Percentiles rank a stretch among this genome's conserved stretches.
phyloP scores from a whole-genome alignment of 192 early-diverging fungal genomes.

The Dispira simplex region DNA sequence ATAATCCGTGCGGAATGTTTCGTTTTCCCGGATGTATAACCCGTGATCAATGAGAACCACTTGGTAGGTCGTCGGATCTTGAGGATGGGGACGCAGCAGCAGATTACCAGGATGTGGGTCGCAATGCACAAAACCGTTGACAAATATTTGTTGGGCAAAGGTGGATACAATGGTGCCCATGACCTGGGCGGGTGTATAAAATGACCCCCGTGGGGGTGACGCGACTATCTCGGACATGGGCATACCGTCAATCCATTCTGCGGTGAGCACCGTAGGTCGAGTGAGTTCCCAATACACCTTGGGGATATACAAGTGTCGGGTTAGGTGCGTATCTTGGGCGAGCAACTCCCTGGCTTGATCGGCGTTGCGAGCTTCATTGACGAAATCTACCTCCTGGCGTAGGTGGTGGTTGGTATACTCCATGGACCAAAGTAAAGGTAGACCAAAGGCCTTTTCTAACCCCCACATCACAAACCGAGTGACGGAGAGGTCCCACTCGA shows the following conservation, averaged over 20 bases:
- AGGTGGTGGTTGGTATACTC: constrained; percentile 57
- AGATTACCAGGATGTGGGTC: constrained; percentile 82
- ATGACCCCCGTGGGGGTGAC: constrained; percentile 15
- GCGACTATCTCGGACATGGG: constrained; percentile 43
- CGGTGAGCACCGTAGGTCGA: constrained; percentile 52
- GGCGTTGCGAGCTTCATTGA: constrained; percentile 69
- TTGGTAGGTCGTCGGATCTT: constrained; percentile 31
- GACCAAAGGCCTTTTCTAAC: constrained; percentile 65
- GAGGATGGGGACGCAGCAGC: constrained; percentile 52
- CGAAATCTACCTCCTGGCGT: constrained; percentile 75
- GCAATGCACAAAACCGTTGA: constrained; percentile 73
- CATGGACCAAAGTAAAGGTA: constrained; percentile 66
- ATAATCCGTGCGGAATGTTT: constrained; percentile 57
- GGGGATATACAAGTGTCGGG: constrained; percentile 52
- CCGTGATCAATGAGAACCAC: constrained; percentile 85
- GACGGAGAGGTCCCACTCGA: constrained; percentile 66
- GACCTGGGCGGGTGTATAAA: constrained; percentile 26
- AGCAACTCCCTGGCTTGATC: constrained; percentile 37
- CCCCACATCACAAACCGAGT: constrained; percentile 38
- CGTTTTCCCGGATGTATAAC: constrained; percentile 65
- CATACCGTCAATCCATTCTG: constrained; percentile 84
- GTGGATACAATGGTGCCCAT: constrained; percentile 62
- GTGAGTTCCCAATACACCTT: constrained; percentile 57
- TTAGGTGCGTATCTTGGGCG: constrained; percentile 31
- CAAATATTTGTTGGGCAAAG: constrained; percentile 80